Evolutionary conservation across 805 yeast species (phyloP).

Genomic region (Suhomyces tanzawaensis): DNA sequence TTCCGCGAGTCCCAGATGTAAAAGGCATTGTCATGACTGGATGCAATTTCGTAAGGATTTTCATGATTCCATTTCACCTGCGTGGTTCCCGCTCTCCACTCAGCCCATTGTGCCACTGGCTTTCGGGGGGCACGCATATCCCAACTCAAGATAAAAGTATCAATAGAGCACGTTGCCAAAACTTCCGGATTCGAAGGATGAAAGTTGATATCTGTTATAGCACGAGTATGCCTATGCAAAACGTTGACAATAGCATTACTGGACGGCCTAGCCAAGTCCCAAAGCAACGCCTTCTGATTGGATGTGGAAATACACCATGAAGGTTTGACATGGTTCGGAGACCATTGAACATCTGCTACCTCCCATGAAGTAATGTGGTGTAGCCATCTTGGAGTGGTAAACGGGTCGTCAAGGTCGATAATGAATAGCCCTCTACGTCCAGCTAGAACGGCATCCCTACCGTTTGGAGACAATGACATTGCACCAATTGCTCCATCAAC

Average conservation of each 20-base stretch:
- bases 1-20: constrained; percentile 87
- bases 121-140: constrained; percentile 77
- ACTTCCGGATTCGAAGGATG: constrained; percentile 84
- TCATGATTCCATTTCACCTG: constrained; percentile 91
- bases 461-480: constrained; percentile 83
- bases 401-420: constrained; percentile 94
- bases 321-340: constrained; percentile 81
- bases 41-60: constrained; percentile 75
- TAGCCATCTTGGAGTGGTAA: constrained; percentile 90
- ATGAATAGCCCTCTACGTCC: constrained; percentile 78
- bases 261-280: constrained; percentile 80
- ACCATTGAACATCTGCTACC: constrained; percentile 98
- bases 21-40: constrained; percentile 78
- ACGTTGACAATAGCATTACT: constrained; percentile 79
- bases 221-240: constrained; percentile 85
- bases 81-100: constrained; percentile 92
- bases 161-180: constrained; percentile 90
- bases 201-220: constrained; percentile 93
- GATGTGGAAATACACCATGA: constrained; percentile 92
- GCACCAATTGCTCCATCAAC: constrained; percentile 94
- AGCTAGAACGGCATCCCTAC: constrained; percentile 91
- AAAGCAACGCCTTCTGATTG: constrained; percentile 90
- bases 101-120: constrained; percentile 80
- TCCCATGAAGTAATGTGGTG: constrained; percentile 95
- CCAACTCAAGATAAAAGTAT: constrained; percentile 85